Percentiles rank a stretch among this genome's conserved stretches.
phyloP scores from a whole-genome alignment of 75 land plant species.

The Azolla pinnata region DNA sequence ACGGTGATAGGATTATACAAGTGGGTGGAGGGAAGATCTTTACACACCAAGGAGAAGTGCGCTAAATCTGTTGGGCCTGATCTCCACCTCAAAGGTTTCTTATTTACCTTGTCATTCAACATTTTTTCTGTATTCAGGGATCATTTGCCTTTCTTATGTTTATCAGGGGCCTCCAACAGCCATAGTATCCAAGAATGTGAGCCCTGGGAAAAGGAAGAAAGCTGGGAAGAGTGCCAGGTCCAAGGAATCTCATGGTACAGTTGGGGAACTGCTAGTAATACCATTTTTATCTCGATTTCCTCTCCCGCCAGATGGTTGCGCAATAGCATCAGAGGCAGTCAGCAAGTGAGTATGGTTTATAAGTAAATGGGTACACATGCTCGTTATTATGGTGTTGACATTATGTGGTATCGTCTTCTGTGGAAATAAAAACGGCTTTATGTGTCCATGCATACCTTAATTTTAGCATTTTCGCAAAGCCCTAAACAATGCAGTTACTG shows the following conservation, averaged over 20 bases:
- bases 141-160: background rate
- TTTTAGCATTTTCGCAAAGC: too few relatives aligned
- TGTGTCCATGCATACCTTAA: too few relatives aligned
- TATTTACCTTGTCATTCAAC: background rate
- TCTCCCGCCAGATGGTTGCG: conserved; percentile 43
- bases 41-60: conserved; percentile 82
- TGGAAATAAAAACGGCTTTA: too few relatives aligned
- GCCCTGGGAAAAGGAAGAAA: conserved; percentile 62
- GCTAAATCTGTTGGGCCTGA: conserved; percentile 67
- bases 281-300: conserved; percentile 72
- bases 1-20: conserved; percentile 51
- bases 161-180: conserved; percentile 66
- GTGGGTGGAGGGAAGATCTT: conserved; percentile 73
- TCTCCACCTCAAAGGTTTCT: conserved; percentile 68
- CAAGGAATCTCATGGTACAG: conserved; percentile 32
- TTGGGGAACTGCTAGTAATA: conserved; percentile 68
- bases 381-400: too few relatives aligned
- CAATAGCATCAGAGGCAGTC: conserved; percentile 14
- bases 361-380: too few relatives aligned
- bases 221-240: conserved; percentile 41
- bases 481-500: too few relatives aligned
- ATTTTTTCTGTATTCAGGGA: too few relatives aligned
- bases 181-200: conserved; percentile 17
- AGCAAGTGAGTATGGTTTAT: conserved; percentile 5
- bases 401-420: too few relatives aligned